Base-by-base conservation (phyloP, 2,329 filamentous ascomycete species). In the Fulvia fulva region DNA sequence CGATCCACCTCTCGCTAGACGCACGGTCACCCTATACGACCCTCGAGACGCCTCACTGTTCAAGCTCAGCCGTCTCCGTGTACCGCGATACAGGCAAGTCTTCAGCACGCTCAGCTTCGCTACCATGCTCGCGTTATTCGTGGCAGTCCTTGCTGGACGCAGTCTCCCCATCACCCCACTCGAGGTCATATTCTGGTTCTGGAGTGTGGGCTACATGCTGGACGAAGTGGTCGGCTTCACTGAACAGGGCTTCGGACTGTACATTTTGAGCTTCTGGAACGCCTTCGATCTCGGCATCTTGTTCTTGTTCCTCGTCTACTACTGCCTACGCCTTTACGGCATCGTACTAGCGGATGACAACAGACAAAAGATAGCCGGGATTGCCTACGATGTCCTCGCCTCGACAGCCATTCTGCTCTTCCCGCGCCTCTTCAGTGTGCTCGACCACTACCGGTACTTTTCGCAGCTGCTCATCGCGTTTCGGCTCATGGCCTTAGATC, bases 251-350 rank as follows among this genome's bases (percentile, higher is more conserved):
- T 97, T 97, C 72, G 92, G 91, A 37, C 83, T 97, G 28, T 97
- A 97, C 75, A 90, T 97, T 69, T 93, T 97, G 86, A 96, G 91
- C 72, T 94, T 97, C 73, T 97, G 93, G 93, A 97, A 97, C 73
- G 85, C 92, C 37, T 96, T 97, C 73, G 93, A 97, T 70, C 79
- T 97, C 37, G 92, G 92, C 8, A 97, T 97, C 54, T 77, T 97
- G 53, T 77, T 96, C 23, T 79, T 97, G 60, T 85, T 97, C 66
- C 86, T 95, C 67, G 83, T 90, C 56, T 97, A 97, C 77, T 96
- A 96, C 72, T 89, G 89, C 68, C 86, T 97, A 77, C 86, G 93
- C 56, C 81, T 94, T 14, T 96, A 95, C 68, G 91, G 91, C 21
- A 88, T 96, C 53, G 86, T 96, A 59, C 80, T 96, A 65, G 85